phyloP scores from a whole-genome alignment of 73 alveolate genomes.

The Symbiodinium natans region DNA sequence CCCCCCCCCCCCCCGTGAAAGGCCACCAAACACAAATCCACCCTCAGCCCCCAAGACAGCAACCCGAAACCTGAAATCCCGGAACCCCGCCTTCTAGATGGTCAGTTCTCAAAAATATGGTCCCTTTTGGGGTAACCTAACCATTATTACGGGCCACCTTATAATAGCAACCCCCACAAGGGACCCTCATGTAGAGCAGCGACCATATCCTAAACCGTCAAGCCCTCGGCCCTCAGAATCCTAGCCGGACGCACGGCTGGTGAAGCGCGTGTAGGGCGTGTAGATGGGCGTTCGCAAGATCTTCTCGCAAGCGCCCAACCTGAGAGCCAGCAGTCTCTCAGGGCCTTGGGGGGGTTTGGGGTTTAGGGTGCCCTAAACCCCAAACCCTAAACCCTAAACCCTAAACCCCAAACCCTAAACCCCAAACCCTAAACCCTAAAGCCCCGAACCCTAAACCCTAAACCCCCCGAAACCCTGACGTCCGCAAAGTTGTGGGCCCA shows the following conservation, averaged over 20 bases:
- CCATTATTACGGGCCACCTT: too few relatives aligned
- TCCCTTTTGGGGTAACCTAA: too few relatives aligned
- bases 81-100: too few relatives aligned
- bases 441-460: not conserved
- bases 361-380: not conserved
- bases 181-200: too few relatives aligned
- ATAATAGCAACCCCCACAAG: too few relatives aligned
- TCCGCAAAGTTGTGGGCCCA: too few relatives aligned
- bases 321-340: not conserved
- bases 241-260: constrained; percentile 27
- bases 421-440: not conserved
- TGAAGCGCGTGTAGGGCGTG: constrained; percentile 91
- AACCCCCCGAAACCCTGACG: not conserved
- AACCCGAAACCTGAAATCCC: too few relatives aligned
- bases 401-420: not conserved
- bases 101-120: too few relatives aligned
- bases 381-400: not conserved
- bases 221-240: not conserved
- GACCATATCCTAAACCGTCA: too few relatives aligned
- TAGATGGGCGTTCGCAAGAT: constrained; percentile 90
- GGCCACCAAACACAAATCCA: too few relatives aligned
- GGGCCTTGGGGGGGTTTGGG: not conserved
- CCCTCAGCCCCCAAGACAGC: too few relatives aligned
- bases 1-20: too few relatives aligned
- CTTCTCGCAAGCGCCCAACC: constrained; percentile 89